Base-by-base conservation (phyloP, 176 grass and related monocot genomes). In the Rhynchospora tenuis region DNA sequence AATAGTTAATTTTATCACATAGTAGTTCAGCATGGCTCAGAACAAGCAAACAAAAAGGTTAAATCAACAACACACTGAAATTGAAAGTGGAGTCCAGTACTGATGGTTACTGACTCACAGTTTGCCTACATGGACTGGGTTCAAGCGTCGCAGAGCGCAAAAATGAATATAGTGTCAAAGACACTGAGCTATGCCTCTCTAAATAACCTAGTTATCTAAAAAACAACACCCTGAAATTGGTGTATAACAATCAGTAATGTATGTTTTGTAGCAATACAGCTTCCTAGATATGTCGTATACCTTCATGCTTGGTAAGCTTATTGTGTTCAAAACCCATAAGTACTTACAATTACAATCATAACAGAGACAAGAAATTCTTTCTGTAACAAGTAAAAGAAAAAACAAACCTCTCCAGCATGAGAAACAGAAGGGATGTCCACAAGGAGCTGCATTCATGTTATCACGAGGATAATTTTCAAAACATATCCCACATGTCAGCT, bases 401-500 rank as follows among this genome's bases (percentile, higher is more conserved):
- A 45, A 44, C 87, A 83, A 89, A 99, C 97, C 97, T 96, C 89
- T 90, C 97, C 97, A 99, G 67, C 97, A 99, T 78, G 85, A 67
- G 55, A 79, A 15, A 56, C 97, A 99, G 88, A 99, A 99, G 73
- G 93, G 93, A 96, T 99, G 97, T 38, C 93, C 89, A 88, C 97
- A 99, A 78, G 93, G 85, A 79, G 93, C 91, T 63, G 89, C 81
- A 85, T 84, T 92, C 86, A 99, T 92, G 29, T 74, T 88, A 8
- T 80, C 81, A 58, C 23, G 81, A 59, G 89, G 97, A 77, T 91
- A 99, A 87, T 50, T 89, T 84, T 99, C 97, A 19, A 99, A 99
- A 80, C 97, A 99, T 84, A 99, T 96, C 83, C 97, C 97, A 82
- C 97, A 99, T 43, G 91, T 89, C 83, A 99, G 85, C 97, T 99